These are phyloP conservation scores for Mortierella sp. DNA, from an alignment of 371 early-diverging fungal genomes.

Conservation along the genomic window DNA sequence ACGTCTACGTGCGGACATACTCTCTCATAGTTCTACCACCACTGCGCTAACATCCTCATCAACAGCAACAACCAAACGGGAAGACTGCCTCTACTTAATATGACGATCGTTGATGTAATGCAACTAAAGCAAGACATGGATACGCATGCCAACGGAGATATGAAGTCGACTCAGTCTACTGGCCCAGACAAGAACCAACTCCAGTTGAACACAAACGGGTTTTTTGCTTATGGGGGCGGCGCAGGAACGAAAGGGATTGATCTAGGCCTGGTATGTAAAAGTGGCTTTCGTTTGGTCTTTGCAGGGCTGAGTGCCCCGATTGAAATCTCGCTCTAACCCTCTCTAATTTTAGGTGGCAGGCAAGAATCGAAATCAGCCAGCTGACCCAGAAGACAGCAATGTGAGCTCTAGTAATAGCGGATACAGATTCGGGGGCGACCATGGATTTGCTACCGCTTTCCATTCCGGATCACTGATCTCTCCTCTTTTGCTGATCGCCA, in stretches of 20 bases:
- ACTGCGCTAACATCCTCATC: constrained; percentile 34
- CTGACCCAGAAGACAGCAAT: background rate
- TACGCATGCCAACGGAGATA: constrained; percentile 17
- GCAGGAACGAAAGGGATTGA: constrained; percentile 26
- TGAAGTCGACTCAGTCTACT: constrained; percentile 10
- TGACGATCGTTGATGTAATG: constrained; percentile 31
- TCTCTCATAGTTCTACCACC: constrained; percentile 25
- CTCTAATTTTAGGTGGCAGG: background rate
- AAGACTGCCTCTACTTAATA: constrained; percentile 17
- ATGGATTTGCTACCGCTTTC: background rate
- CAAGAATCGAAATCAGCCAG: background rate
- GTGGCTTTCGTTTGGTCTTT: background rate
- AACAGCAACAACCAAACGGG: constrained; percentile 13
- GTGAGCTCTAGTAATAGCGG: background rate
- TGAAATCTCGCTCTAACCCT: too few relatives aligned
- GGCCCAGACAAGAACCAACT: constrained; percentile 24
- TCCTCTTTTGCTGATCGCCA: background rate
- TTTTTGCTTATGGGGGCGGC: constrained; percentile 28
- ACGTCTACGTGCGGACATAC: too few relatives aligned
- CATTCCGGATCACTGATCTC: background rate
- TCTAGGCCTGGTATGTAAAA: constrained; percentile 18
- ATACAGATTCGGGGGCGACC: background rate
- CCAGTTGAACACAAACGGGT: constrained; percentile 18
- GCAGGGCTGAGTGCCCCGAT: background rate
- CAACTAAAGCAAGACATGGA: constrained; percentile 6